These are phyloP conservation scores for Pythium insidiosum DNA, from an alignment of 352 stramenopile genomes.

Conservation along the genomic window DNA sequence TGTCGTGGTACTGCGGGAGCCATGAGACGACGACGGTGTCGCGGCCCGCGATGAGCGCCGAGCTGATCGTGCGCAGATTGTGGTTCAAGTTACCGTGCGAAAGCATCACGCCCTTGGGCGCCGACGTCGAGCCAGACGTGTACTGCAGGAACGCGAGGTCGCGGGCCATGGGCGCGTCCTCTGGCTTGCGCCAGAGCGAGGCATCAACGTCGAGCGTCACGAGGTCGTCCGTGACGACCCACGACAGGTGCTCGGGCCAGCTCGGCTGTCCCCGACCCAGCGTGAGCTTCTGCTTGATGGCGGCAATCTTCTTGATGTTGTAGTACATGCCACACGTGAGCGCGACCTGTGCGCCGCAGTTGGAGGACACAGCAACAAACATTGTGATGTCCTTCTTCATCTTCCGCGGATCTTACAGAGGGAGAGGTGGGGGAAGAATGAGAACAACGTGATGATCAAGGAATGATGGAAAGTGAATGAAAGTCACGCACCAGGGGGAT, in stretches of 20 bases:
- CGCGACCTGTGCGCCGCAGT: conserved; percentile 85
- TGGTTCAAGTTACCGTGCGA: conserved; percentile 95
- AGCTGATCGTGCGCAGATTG: conserved; percentile 96
- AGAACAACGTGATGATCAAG: conserved; percentile 29
- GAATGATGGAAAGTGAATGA: neutral
- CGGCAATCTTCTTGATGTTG: conserved; percentile 89
- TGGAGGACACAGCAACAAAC: conserved; percentile 92
- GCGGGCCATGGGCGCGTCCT: conserved; percentile 27
- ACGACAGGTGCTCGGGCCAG: conserved; percentile 87
- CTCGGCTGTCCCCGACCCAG: conserved; percentile 39
- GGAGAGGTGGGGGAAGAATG: conserved; percentile 57
- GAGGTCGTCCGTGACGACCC: conserved; percentile 81
- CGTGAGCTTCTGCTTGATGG: conserved; percentile 77
- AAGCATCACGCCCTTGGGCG: conserved; percentile 98
- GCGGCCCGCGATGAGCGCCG: conserved; percentile 75
- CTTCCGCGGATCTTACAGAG: conserved; percentile 91
- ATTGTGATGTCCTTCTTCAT: conserved; percentile 94
- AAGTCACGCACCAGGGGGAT: conserved; percentile 38
- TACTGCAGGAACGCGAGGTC: conserved; percentile 98
- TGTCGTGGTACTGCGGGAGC: conserved; percentile 99
- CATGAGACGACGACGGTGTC: conserved; percentile 96
- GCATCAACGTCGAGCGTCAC: conserved; percentile 31
- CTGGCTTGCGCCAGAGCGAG: conserved; percentile 26
- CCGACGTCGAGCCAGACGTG: conserved; percentile 97
- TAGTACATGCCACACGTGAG: conserved; percentile 94